phyloP scores from a whole-genome alignment of 2,329 filamentous ascomycete species.

The Stenocarpella maydis region DNA sequence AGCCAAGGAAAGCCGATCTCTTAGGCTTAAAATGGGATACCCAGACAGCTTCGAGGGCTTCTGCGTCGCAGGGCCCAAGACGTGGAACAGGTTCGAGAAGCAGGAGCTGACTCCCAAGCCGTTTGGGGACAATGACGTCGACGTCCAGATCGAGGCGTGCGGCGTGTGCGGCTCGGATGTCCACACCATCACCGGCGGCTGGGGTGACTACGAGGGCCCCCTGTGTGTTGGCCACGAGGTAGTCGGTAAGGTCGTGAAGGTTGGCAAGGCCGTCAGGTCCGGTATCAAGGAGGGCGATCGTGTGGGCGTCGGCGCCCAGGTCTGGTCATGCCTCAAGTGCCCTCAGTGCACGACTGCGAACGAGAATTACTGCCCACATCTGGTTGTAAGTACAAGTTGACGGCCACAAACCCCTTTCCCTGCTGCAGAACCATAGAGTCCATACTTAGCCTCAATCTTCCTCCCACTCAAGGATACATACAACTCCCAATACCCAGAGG shows the following conservation, averaged over 20 bases:
- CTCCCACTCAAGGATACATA: constrained; percentile 57
- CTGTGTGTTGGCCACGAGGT: constrained; percentile 68
- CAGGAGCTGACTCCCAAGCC: constrained; percentile 63
- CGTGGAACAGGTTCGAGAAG: constrained; percentile 52
- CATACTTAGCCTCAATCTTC: background rate
- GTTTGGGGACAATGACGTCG: constrained; percentile 74
- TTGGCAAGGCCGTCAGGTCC: constrained; percentile 51
- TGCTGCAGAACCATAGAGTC: background rate
- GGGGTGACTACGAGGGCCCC: constrained; percentile 55
- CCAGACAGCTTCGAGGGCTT: constrained; percentile 55
- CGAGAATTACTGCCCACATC: constrained; percentile 58
- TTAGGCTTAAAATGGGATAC: constrained; percentile 50
- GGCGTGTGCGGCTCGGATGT: constrained; percentile 69
- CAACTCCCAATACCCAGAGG: constrained; percentile 56
- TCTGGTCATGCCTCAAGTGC: constrained; percentile 63
- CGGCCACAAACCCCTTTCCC: no score
- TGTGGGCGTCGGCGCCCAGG: constrained; percentile 70
- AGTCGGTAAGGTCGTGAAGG: constrained; percentile 60
- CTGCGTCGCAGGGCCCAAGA: constrained; percentile 51
- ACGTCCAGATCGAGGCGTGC: constrained; percentile 75
- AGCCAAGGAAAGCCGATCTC: background rate
- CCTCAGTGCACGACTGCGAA: constrained; percentile 56
- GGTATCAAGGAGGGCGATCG: constrained; percentile 68
- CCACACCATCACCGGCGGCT: constrained; percentile 65
- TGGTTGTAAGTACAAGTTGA: constrained; percentile 46